These are phyloP conservation scores for Coemansia sp. DNA, from an alignment of 192 early-diverging fungal genomes.

Conservation along the genomic window DNA sequence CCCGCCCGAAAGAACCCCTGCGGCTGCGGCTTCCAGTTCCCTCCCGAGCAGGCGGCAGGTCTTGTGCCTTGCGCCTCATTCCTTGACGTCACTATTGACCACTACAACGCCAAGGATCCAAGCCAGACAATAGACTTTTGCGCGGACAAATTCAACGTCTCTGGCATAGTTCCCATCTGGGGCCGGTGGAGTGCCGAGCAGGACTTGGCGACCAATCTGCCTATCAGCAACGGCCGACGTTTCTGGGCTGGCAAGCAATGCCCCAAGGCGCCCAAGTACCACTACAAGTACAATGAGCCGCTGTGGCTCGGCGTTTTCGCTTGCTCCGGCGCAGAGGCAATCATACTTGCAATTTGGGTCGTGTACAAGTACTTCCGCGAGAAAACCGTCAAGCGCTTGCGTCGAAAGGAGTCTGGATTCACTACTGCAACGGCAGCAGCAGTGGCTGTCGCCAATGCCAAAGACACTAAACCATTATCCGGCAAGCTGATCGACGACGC, in stretches of 20 bases:
- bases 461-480: conserved; percentile 24
- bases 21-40: conserved; percentile 41
- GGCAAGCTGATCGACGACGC: neutral
- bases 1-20: conserved; percentile 47
- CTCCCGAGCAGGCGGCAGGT: conserved; percentile 19
- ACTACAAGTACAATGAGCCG: conserved; percentile 43
- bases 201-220: conserved; percentile 16
- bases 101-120: conserved; percentile 29
- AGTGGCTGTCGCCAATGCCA: conserved; percentile 3
- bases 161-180: conserved; percentile 30
- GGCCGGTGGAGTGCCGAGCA: conserved; percentile 34
- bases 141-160: conserved; percentile 31
- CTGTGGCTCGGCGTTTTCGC: conserved; percentile 53
- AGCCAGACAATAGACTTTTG: conserved; percentile 37
- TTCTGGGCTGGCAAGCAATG: conserved; percentile 53
- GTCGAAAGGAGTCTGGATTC: conserved; percentile 28
- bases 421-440: conserved; percentile 20
- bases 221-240: conserved; percentile 9
- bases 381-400: conserved; percentile 18
- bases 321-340: conserved; percentile 33
- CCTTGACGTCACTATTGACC: conserved; percentile 48
- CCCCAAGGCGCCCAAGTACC: conserved; percentile 36
- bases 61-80: conserved; percentile 43
- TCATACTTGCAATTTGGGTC: conserved; percentile 50
- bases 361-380: conserved; percentile 47